These are phyloP conservation scores for Pyrenula aspistea DNA, from an alignment of 495 filamentous ascomycete genomes.

Conservation along the genomic window DNA sequence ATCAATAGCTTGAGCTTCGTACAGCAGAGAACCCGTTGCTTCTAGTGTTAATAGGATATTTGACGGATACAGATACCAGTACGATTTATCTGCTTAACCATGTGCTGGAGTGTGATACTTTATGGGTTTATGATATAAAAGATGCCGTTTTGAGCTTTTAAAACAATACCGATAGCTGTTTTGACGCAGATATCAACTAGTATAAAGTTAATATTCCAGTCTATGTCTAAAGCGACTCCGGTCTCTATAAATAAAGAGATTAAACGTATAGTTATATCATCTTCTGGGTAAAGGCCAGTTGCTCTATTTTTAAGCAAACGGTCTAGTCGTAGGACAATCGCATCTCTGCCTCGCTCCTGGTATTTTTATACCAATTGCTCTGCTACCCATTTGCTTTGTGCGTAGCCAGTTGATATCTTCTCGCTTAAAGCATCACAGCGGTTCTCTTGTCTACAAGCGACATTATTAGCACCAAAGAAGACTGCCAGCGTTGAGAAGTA, in stretches of 20 bases:
- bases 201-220: not conserved
- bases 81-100: not conserved
- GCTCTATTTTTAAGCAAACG: not conserved
- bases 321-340: not conserved
- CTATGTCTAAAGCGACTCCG: not conserved
- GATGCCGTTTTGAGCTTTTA: not conserved
- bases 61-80: not conserved
- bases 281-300: not conserved
- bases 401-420: constrained; percentile 8
- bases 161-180: not conserved
- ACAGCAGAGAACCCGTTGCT: not conserved
- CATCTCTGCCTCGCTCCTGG: not conserved
- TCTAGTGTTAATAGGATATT: not conserved
- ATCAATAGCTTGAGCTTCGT: not conserved
- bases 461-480: not conserved
- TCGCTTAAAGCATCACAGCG: not conserved
- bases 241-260: not conserved
- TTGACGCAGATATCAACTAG: not conserved
- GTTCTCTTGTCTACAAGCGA: not conserved
- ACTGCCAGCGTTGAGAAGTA: constrained; percentile 9
- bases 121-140: not conserved
- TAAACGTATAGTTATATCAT: not conserved
- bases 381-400: constrained; percentile 12
- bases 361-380: constrained; percentile 9
- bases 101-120: not conserved